Base-by-base conservation (phyloP, 768 basidiomycete genomes). In the Coprinellus micaceus region DNA sequence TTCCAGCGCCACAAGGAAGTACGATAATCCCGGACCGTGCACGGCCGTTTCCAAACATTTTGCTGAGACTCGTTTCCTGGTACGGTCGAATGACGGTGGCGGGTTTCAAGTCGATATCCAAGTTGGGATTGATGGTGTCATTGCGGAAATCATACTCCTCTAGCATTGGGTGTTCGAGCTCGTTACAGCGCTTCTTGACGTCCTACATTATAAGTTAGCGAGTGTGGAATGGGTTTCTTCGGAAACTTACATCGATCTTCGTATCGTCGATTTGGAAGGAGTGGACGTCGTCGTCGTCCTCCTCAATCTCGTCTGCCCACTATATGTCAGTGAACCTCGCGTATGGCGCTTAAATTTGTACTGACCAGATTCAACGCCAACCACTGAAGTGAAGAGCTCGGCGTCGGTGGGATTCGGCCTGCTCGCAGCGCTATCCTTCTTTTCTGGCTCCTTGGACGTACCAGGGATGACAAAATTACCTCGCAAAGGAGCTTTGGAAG, bases 11-110 rank as follows among this genome's bases (percentile, higher is more conserved):
- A 68, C 97, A 99, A 29, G 97, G 97, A 21, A 99, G 77, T 1
- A 99, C 97, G 60, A 99, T 98, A 64, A 99, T 98, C 2, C 97
- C 97, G 43, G 94, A 97, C 54, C 97, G 84, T 45, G 97, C 97
- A 67, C 97, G 95, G 49, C 94, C 97, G 69, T 99, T 98, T 52
- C 97, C 96, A 71, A 99, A 99, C 97, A 99, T 99, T 75, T 99
- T 99, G 62, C 93, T 94, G 41, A 99, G 76, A 67, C 91, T 94
- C 52, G 97, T 99, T 74, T 98, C 96, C 71, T 99, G 97, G 72
- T 99, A 99, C 13, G 97, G 94, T 53, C 97, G 83, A 67, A 99
- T 97, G 59, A 96, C 89, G 2, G 97, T 98, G 33, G 94, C 90
- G 2, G 97, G 97, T 69, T 99, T 99, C 53, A 99, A 82, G 71